Base-by-base conservation (phyloP, 1,284 basidiomycete species). In the Schizophyllum amplum region DNA sequence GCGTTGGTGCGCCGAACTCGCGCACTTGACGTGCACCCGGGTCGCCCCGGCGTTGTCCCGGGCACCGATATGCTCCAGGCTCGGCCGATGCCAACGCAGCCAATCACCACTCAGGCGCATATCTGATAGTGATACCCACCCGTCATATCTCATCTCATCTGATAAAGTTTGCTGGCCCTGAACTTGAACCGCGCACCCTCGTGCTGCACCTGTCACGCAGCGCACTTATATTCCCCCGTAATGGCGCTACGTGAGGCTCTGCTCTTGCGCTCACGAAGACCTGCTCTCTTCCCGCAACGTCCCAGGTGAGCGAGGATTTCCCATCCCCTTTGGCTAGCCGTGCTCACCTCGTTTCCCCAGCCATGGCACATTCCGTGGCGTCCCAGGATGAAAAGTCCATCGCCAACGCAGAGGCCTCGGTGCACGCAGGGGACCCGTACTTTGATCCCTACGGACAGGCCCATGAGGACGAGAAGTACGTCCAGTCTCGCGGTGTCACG, bases 401-500 rank as follows among this genome's bases (percentile, higher is more conserved):
- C 33, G 33, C 17, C 33, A 42, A 42, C 33, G 33, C 33, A 13
- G 33, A 42, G 33, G 3, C 33, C 33, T 17, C 33, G 11, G 13
- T 17, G 33, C 17, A 9, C 13, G 33, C 11, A 17, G 33, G 17
- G 33, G 33, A 9, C 13, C 33, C 33, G 33, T 42, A 42, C 33
- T 17, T 42, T 17, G 7, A 42, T 9, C 33, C 33, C 33, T 42
- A 42, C 33, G 33, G 33, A 2, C 33, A 42, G 7, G 33, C 33
- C 13, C 33, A 17, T 17, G 33, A 9, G 13, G 11, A 9, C 33
- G 48, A 50, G 48, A 55, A 54, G 22, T 60, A 60, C 26, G 24
- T 58, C 53, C 60, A 61, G 33, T 61, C 60, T 11, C 57, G 55
- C 33, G 60, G 60, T n/a, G 60, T 61, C 22, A 59, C 60, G 22